Evolutionary conservation across 2,329 filamentous ascomycete genomes (phyloP).

Genomic region (Neonectria magnoliae): DNA sequence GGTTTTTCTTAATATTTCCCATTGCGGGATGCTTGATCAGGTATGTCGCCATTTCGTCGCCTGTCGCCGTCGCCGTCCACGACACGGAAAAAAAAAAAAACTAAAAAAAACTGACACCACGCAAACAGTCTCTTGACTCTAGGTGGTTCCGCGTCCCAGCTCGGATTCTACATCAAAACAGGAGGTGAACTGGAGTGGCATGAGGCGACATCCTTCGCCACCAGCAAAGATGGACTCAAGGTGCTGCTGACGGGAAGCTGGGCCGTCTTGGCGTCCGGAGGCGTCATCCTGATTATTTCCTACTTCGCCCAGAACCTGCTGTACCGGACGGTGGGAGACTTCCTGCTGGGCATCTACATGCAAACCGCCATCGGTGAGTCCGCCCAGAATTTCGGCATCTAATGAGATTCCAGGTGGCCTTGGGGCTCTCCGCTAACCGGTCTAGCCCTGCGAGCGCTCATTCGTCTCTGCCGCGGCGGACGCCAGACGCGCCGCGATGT

Average conservation of each 20-base stretch:
- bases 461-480: slow-evolving; percentile 5
- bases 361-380: slow-evolving; percentile 28
- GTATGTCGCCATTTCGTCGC: slow-evolving; percentile 35
- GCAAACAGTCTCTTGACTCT: slow-evolving; percentile 39
- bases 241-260: slow-evolving; percentile 45
- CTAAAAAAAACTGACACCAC: neutral
- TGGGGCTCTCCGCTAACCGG: neutral
- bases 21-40: slow-evolving; percentile 36
- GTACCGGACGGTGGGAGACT: slow-evolving; percentile 35
- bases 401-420: no score
- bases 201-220: slow-evolving; percentile 44
- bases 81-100: no score
- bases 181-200: slow-evolving; percentile 48
- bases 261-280: slow-evolving; percentile 37
- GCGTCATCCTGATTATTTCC: slow-evolving; percentile 36
- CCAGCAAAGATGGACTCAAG: slow-evolving; percentile 45
- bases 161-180: slow-evolving; percentile 46
- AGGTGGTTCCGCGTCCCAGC: slow-evolving; percentile 44
- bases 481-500: neutral
- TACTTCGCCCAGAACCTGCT: slow-evolving; percentile 39
- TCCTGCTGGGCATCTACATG: slow-evolving; percentile 28
- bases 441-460: slow-evolving; percentile 1
- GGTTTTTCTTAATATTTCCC: slow-evolving; percentile 33
- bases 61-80: neutral
- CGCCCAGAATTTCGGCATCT: neutral